Evolutionary conservation across 2,329 filamentous ascomycete species (phyloP), one percentile per base, ranked within the genome.

Genomic region (Arthrobotrys sphaeroides): DNA sequence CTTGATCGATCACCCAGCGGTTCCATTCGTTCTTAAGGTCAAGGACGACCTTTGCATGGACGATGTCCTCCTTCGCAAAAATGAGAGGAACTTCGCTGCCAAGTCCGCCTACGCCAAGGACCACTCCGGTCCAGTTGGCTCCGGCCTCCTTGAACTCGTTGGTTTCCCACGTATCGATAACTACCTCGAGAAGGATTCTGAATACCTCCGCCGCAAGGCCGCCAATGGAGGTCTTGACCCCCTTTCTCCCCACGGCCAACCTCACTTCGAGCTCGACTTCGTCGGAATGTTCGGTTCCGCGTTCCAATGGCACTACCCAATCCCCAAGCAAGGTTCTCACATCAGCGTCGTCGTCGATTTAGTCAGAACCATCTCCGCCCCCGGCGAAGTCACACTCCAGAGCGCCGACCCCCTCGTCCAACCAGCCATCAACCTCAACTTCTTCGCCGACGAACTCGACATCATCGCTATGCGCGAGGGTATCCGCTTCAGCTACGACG

Each of bases 221-320:
- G 77, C 80, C 2, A 85, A 85, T 61, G 82, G 80, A 7, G 81
- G 81, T 1, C 64, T 80, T 0, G 87, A 89, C 65, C 87, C 87
- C 1, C 88, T 88, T 78, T 84, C 84, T 1, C 87, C 87, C 0
- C 83, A 81, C 2, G 87, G 86, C 5, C 86, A 89, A 80, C 87
- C 87, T 24, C 87, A 89, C 77, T 88, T 89, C 77, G 87, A 89
- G 81, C 83, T 88, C 33, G 88, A 90, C 81, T 90, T 90, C 78
- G 85, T 90, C 9, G 82, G 84, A 61, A 85, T 89, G 83, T 90
- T 89, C 79, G 81, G 84, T 42, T 81, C 82, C 9, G 84, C 84
- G 0, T 86, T 86, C 81, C 84, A 86, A 78, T 85, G 84, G 84
- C 84, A 86, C 73, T 83, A 83, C 53, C 84, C 84, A 0, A 81